These are phyloP conservation scores for Colletotrichum kahawae DNA, from an alignment of 2,329 filamentous ascomycete genomes.

Conservation along the genomic window DNA sequence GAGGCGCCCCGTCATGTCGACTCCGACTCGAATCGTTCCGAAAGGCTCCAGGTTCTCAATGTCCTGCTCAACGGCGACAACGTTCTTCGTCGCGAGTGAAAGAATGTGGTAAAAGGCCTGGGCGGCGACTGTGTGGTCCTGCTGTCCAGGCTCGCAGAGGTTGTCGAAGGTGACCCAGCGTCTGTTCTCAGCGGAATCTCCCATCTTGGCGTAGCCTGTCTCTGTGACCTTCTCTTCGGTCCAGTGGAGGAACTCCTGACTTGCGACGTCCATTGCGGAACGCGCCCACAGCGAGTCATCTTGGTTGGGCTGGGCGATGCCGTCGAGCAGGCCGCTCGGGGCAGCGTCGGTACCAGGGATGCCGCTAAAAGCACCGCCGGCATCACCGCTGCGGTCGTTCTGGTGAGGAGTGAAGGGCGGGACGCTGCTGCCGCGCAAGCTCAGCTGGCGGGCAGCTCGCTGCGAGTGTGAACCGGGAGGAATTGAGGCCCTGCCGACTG, in stretches of 20 bases:
- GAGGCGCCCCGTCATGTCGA: constrained; percentile 2
- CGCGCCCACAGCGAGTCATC: constrained; percentile 36
- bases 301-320: constrained; percentile 18
- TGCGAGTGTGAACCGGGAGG: background rate
- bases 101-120: constrained; percentile 80
- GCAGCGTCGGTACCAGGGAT: constrained; percentile 30
- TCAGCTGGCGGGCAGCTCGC: constrained; percentile 29
- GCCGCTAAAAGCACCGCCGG: constrained; percentile 37
- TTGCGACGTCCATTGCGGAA: constrained; percentile 48
- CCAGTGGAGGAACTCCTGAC: constrained; percentile 51
- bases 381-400: constrained; percentile 34
- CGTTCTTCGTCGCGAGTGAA: constrained; percentile 69
- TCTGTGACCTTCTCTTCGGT: constrained; percentile 39
- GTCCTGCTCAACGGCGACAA: constrained; percentile 68
- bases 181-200: constrained; percentile 34
- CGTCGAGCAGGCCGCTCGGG: constrained; percentile 6
- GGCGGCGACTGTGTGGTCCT: constrained; percentile 67
- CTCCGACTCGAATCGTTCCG: constrained; percentile 51
- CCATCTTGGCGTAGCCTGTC: constrained; percentile 31
- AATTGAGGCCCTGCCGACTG: constrained; percentile 12
- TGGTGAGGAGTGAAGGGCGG: constrained; percentile 53
- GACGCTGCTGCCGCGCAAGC: constrained; percentile 42
- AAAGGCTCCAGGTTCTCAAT: constrained; percentile 43
- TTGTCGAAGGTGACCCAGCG: constrained; percentile 70
- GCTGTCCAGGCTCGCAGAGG: constrained; percentile 64